phyloP scores from a whole-genome alignment of 768 basidiomycete species.

The Clitopilus passeckerianus region DNA sequence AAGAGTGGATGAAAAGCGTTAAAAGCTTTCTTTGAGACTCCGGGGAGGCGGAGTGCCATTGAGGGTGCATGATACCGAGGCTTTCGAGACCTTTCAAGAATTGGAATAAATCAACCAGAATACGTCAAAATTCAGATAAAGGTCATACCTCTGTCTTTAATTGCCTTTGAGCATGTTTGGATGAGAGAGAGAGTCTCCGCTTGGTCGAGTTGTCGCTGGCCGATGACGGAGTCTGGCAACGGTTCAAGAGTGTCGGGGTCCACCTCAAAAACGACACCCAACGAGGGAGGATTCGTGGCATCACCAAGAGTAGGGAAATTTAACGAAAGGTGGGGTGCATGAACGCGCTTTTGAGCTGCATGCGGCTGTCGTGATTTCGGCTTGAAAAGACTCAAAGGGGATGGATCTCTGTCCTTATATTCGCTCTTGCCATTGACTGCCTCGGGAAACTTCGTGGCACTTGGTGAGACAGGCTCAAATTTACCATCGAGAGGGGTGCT shows the following conservation, averaged over 20 bases:
- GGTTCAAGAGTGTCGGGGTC: conserved; percentile 43
- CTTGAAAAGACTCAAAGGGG: conserved; percentile 45
- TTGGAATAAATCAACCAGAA: conserved; percentile 3
- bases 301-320: conserved; percentile 52
- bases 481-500: conserved; percentile 63
- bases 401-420: conserved; percentile 31
- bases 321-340: conserved; percentile 56
- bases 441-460: conserved; percentile 33
- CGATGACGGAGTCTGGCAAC: conserved; percentile 51
- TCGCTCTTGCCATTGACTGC: conserved; percentile 21
- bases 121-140: conserved; percentile 2
- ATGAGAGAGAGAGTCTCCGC: conserved; percentile 60
- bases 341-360: conserved; percentile 30
- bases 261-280: conserved; percentile 58
- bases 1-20: conserved; percentile 66
- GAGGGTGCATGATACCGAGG: conserved; percentile 80
- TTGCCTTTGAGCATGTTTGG: conserved; percentile 63
- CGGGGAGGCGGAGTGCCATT: conserved; percentile 74
- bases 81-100: conserved; percentile 62
- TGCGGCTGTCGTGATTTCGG: conserved; percentile 35
- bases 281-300: conserved; percentile 36
- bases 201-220: conserved; percentile 53
- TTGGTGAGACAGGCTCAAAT: conserved; percentile 65
- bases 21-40: conserved; percentile 65
- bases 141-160: conserved; percentile 55